Conservation (phyloP, 352 stramenopile species). For the Globisporangium cystogenes region DNA sequence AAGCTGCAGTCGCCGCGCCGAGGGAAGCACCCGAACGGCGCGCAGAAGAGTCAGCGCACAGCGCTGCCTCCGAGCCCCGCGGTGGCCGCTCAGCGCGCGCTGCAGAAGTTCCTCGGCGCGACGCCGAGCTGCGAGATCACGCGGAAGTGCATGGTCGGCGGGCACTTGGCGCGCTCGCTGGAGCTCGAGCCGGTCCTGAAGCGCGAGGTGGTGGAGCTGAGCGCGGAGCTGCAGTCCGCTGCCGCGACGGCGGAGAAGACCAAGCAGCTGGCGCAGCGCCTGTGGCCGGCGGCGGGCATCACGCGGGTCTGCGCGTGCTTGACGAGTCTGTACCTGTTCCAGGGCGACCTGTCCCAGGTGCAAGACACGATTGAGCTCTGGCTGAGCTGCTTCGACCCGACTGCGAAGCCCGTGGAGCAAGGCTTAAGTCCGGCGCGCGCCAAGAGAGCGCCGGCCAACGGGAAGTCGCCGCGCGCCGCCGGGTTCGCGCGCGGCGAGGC, state of each 20-base stretch:
- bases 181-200: conserved; percentile 60
- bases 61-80: conserved; percentile 50
- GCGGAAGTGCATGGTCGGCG: conserved; percentile 66
- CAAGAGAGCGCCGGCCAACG: conserved; percentile 13
- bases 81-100: conserved; percentile 46
- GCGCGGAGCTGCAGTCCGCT: conserved; percentile 55
- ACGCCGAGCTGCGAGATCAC: conserved; percentile 68
- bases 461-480: conserved; percentile 7
- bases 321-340: conserved; percentile 65
- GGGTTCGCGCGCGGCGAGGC: conserved; percentile 67
- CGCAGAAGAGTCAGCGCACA: conserved; percentile 9
- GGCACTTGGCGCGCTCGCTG: conserved; percentile 47
- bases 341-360: conserved; percentile 58
- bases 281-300: conserved; percentile 78
- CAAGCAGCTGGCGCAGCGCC: conserved; percentile 37
- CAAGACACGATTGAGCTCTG: conserved; percentile 48
- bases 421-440: conserved; percentile 15
- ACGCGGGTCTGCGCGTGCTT: conserved; percentile 77
- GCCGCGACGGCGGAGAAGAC: conserved; percentile 63
- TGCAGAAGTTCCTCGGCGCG: conserved; percentile 69
- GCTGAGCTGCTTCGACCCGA: conserved; percentile 78
- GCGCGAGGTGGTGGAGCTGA: conserved; percentile 58
- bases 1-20: conserved; percentile 5
- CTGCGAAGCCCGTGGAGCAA: conserved; percentile 38
- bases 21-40: neutral